Evolutionary conservation across 495 filamentous ascomycete genomes (phyloP), one percentile per base, ranked within the genome.

Genomic region (Trichodelitschia bisporula): DNA sequence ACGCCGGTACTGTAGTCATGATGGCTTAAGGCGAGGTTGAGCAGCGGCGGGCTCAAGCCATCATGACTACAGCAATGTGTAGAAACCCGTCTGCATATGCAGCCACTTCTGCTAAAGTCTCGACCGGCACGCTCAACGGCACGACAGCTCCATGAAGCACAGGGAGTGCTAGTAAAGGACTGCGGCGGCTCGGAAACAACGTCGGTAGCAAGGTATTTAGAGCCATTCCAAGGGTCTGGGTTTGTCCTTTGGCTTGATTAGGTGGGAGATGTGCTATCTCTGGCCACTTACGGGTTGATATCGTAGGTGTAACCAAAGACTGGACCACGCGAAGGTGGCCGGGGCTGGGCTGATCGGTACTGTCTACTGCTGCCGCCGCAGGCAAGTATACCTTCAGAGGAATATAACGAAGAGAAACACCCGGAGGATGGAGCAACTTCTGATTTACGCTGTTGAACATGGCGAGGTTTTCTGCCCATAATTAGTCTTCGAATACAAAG

Each of bases 81-180:
- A 90, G 46, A 71, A 84, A 97, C 1, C 86, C 86, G 50, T 97
- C 86, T 0, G 76, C 67, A 51, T 95, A 95, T 0, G 79, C 66
- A 11, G 74, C 76, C 31, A 65, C 69, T 24, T 71, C 56, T 46
- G 83, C 70, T 18, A 97, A 53, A n/a, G n/a, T n/a, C n/a, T n/a
- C n/a, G n/a, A n/a, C n/a, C n/a, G n/a, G n/a, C n/a, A n/a, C n/a
- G n/a, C n/a, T 51, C 59, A 95, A 72, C 3, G 86, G 80, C 32
- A 93, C 62, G 2, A 72, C 66, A 3, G 69, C 76, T 3, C 86
- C 89, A 54, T 99, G 86, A 40, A 93, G 42, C 16, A 95, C 69
- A 9, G 79, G 72, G 37, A 76, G 77, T n/a, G 89, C 89, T 14
- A 92, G 57, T n/a, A 93, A 68, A 0, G 79, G 68, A 34, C 76